Evolutionary conservation across 1,284 basidiomycete genomes (phyloP), one percentile per base, ranked within the genome.

Genomic region (Mycena citricolor): DNA sequence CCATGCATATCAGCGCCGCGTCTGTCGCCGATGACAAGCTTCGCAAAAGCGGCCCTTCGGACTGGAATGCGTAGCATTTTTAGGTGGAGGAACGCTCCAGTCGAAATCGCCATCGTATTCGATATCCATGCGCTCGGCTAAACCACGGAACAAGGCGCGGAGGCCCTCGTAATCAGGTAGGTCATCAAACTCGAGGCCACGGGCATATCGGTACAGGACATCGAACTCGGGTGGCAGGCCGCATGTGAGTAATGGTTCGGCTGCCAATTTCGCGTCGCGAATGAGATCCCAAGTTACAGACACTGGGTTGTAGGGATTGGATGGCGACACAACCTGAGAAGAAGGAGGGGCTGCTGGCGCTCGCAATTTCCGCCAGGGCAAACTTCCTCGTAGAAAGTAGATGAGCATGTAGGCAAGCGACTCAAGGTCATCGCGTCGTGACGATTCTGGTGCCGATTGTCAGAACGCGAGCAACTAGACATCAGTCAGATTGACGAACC

Each of bases 331-430:
- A 73, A 71, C 72, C 72, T 72, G 68, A 33, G 44, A 52, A 5
- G 76, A 70, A 40, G 81, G 79, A 16, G 80, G 74, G 39, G 63
- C 57, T 32, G 62, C 53, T 14, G 70, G 67, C 4, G 83, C 82
- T 56, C 82, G 81, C 51, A 94, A 69, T 61, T 90, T 90, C 61
- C 90, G 81, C 93, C 93, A 95, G 1, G 93, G 93, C 4, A 95
- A 75, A 16, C 85, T 86, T 23, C 93, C 91, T 26, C 91, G 86
- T 30, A 94, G 73, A 71, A 95, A 94, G 67, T 94, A 94, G 58
- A 95, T 87, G 57, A 95, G 78, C 70, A 94, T 92, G 69, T 95
- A 95, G 2, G 90, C 90, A 25, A 95, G 74, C 1, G 87, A 89
- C 67, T 95, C 92, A 57, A 95, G 81, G 65, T 97, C 93, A 61